Evolutionary conservation across 2,329 filamentous ascomycete genomes (phyloP), one percentile per base, ranked within the genome.

Genomic region (Hypoxylon sp.): DNA sequence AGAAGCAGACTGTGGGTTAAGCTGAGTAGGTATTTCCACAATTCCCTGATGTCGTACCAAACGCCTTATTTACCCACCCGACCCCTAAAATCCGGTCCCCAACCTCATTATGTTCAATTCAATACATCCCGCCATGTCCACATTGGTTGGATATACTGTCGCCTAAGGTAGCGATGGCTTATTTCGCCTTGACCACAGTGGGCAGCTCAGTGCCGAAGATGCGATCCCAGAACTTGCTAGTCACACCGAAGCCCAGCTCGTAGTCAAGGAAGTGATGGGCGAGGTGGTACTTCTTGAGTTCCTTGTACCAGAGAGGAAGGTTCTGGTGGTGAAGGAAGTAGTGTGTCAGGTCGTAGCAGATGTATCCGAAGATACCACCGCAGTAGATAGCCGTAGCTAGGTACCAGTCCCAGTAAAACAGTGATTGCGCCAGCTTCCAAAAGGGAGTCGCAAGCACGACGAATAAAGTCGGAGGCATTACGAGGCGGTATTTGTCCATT

Each of bases 291-390:
- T 96, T 97, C 85, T 99, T 99, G 65, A 97, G 83, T 59, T 85
- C 80, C 73, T 89, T 90, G 77, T 95, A 97, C 81, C 91, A 96
- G 2, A 86, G 75, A 11, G 94, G 94, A 2, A 99, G 84, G 64
- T 91, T 95, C 75, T 89, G 84, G 76, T 99, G 94, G 72, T 99
- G 94, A 27, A 99, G 82, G 81, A 99, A 99, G 79, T 97, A 99
- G 73, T 99, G 94, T 1, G 94, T 99, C 77, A 97, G 68, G 71
- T 99, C 94, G 75, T 99, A 99, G 78, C 89, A 91, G 57, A 97
- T 82, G 71, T 99, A 99, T 49, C 94, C 94, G 64, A 96, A 96
- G 58, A 99, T 86, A 55, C 92, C 94, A 38, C 94, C 94, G 65
- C 87, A 93, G 77, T 82, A 99, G 3, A 91, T 87, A 15, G 86